Base-by-base conservation (phyloP, 768 basidiomycete genomes). In the Termitomyces heimii region DNA sequence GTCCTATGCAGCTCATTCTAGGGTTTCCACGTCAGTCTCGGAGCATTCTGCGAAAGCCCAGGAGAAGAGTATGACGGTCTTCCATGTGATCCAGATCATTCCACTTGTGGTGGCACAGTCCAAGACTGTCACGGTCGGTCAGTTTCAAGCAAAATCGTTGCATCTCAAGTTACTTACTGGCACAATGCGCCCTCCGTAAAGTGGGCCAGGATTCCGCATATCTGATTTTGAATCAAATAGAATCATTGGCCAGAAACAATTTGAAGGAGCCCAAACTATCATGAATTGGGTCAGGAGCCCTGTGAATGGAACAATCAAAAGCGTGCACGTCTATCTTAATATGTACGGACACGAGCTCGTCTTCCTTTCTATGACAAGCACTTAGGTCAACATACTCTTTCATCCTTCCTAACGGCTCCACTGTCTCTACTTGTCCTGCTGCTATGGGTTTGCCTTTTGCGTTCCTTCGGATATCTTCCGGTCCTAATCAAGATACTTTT, bases 211-310 rank as follows among this genome's bases (percentile, higher is more conserved):
- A 22, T 92, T 88, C 78, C 81, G 71, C 16, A 77, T 78, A 60
- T 89, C 86, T 24, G 88, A 89, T 68, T 91, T 89, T 59, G 83
- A 83, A 69, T 89, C 87, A 10, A 89, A 88, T 66, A 72, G 73
- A 61, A 80, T 92, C 54, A 92, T 91, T 53, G 90, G 85, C 14
- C 71, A 84, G 60, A 68, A 72, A 12, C 89, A 92, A 67, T 88
- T 86, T 62, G 72, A 83, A 61, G 89, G 84, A 26, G 87, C 90
- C 4, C 77, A 81, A 64, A 74, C 66, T 26, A 73, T 92, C 24
- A 87, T 89, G 87, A 75, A 75, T 60, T 67, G 74, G 10, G 60
- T 62, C 1, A 71, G 86, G 54, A 70, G 67, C 12, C 63, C 75
- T 10, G 79, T 91, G 8, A 72, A 64, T 47, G 90, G 90, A 4